Base-by-base conservation (phyloP, 345 rosid genomes). In the Eucalyptus polybractea region DNA sequence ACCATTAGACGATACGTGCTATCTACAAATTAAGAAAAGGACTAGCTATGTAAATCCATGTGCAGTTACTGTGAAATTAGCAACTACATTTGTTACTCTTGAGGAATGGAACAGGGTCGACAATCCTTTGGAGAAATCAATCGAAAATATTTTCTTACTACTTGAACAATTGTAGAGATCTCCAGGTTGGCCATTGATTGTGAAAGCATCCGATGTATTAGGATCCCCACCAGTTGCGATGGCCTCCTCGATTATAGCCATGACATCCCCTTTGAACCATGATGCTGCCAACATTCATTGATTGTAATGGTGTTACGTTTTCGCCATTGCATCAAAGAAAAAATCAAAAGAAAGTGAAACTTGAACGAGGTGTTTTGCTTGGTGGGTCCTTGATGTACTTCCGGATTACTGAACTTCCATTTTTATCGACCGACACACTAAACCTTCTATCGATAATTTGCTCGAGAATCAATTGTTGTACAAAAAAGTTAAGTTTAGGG, bases 141-240 rank as follows among this genome's bases (percentile, higher is more conserved):
- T 51, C 12, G 21, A 24, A 40, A 15, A 27, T 42, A 17, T 54
- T 54, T 51, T 60, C 45, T 37, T 90, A 89, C 92, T 76, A 4
- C 31, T 90, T 3, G 94, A 92, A 87, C 94, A 93, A 16, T 90
- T 83, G 54, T 87, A 90, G 13, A 90, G 49, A 88, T 89, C 91
- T 54, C 94, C 94, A 3, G 93, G 92, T 56, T 91, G 87, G 17
- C 94, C 94, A 24, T 93, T 92, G 90, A 93, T 90, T 25, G 92
- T 91, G 87, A 86, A 89, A 54, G 92, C 93, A 56, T 90, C 90
- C 7, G 93, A 91, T 6, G 37, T 1, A 4, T 29, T 58, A 14
- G 90, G 88, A 40, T 24, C 90, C 13, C 31, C 89, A 13, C 94
- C 93, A n/a, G 53, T 58, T 4, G 89, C 72, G 22, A 88, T 33